phyloP scores from a whole-genome alignment of 23 red algal genomes.

The Chondrus crispus region DNA sequence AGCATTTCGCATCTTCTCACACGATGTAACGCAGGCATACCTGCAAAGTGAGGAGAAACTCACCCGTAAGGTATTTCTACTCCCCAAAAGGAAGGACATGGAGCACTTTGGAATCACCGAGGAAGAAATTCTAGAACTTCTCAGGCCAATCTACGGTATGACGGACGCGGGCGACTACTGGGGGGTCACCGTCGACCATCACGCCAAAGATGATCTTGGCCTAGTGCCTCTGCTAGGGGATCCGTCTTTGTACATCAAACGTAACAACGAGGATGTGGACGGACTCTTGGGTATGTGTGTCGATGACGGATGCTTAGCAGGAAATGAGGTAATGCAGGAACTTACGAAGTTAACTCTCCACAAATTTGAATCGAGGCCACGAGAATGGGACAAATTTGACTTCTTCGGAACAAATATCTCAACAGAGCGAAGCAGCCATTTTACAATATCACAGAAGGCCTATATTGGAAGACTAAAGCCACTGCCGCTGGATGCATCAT shows the following conservation, averaged over 20 bases:
- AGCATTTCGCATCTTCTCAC: not conserved
- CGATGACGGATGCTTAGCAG: no score
- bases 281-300: not conserved
- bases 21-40: constrained; percentile 11
- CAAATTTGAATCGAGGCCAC: not conserved
- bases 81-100: not conserved
- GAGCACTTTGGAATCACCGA: not conserved
- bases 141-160: not conserved
- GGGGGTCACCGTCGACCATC: not conserved
- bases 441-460: not conserved
- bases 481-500: not conserved
- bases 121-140: not conserved
- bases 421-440: not conserved
- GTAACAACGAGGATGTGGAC: not conserved
- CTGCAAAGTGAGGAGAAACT: not conserved
- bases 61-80: not conserved
- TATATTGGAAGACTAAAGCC: not conserved
- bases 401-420: not conserved
- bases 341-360: no score
- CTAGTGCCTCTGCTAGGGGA: not conserved
- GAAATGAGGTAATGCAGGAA: no score
- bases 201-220: not conserved
- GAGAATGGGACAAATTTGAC: not conserved
- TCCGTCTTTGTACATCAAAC: not conserved
- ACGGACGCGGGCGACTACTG: not conserved